Percentiles rank a stretch among this genome's conserved stretches.
Conservation (phyloP, 192 early-diverging fungal species). For the Spinellus fusiger region DNA sequence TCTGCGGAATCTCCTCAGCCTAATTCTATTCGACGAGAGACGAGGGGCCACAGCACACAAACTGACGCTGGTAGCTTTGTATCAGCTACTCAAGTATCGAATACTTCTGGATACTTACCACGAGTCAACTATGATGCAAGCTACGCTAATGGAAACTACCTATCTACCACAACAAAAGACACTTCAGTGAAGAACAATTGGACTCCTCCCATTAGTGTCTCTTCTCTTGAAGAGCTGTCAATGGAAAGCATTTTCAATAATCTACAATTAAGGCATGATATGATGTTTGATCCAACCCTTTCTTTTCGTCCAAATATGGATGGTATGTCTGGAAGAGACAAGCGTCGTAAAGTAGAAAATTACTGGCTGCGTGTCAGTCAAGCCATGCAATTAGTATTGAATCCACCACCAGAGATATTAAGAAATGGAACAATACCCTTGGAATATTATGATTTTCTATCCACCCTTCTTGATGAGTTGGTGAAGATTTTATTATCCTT, state of each 20-base stretch:
- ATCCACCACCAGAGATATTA: neutral
- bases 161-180: too few relatives aligned
- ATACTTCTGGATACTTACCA: too few relatives aligned
- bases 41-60: too few relatives aligned
- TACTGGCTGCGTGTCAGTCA: constrained; percentile 71
- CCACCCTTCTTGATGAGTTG: constrained; percentile 71
- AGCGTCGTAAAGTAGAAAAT: constrained; percentile 50
- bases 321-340: constrained; percentile 59
- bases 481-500: constrained; percentile 64
- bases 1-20: too few relatives aligned
- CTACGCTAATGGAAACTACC: too few relatives aligned
- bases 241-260: constrained; percentile 80
- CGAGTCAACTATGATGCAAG: too few relatives aligned
- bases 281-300: constrained; percentile 83
- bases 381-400: constrained; percentile 33
- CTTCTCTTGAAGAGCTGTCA: constrained; percentile 80
- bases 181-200: neutral
- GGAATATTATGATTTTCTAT: constrained; percentile 34
- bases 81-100: too few relatives aligned
- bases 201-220: constrained; percentile 76
- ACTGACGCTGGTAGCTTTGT: too few relatives aligned
- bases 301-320: constrained; percentile 85
- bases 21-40: too few relatives aligned
- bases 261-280: constrained; percentile 82
- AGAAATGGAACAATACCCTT: neutral